These are phyloP conservation scores for Podila epicladia DNA, from an alignment of 192 early-diverging fungal genomes.

Conservation along the genomic window DNA sequence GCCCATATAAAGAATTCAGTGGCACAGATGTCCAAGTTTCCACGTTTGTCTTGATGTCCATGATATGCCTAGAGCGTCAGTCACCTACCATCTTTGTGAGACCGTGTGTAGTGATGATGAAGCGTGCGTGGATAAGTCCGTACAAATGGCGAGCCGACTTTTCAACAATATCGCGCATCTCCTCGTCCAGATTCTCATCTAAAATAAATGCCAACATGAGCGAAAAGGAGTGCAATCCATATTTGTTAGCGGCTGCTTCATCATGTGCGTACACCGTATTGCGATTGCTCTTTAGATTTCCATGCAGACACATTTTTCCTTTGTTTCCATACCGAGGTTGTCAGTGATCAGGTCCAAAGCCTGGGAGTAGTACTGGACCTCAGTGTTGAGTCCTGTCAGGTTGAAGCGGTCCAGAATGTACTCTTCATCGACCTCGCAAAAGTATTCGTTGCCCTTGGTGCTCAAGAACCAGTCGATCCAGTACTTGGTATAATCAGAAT, in stretches of 20 bases:
- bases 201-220: constrained; percentile 8
- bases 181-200: constrained; percentile 76
- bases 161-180: constrained; percentile 84
- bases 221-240: neutral
- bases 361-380: constrained; percentile 90
- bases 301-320: too few relatives aligned
- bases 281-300: too few relatives aligned
- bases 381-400: constrained; percentile 89
- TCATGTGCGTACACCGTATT: neutral
- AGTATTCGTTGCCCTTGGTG: constrained; percentile 96
- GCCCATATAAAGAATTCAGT: neutral
- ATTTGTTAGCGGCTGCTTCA: too few relatives aligned
- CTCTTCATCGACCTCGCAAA: constrained; percentile 98
- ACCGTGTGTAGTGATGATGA: constrained; percentile 91
- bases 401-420: constrained; percentile 98
- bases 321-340: constrained; percentile 63
- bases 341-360: constrained; percentile 96
- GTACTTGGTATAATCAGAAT: constrained; percentile 76
- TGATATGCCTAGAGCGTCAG: neutral
- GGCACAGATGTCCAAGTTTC: neutral
- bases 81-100: constrained; percentile 86
- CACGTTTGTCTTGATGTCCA: neutral
- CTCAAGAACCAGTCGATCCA: constrained; percentile 97
- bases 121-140: constrained; percentile 98
- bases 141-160: constrained; percentile 92